These are phyloP conservation scores for Populus tomentosa DNA, from an alignment of 441 rosid genomes.

Conservation along the genomic window DNA sequence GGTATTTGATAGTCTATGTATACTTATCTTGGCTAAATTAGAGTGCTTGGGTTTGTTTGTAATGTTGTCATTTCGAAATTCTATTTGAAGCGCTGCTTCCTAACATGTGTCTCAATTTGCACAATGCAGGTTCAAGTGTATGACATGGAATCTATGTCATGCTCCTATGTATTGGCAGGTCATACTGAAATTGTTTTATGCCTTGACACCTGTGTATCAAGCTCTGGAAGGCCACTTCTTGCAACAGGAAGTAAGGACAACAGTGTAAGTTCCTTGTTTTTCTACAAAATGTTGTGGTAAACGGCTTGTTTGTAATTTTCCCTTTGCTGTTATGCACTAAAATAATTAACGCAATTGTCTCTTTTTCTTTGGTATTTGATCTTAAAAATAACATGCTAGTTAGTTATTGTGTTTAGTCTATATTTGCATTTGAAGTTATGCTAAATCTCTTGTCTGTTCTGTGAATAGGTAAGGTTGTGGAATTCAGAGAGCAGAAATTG, in stretches of 20 bases:
- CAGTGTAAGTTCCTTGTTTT: constrained; percentile 48
- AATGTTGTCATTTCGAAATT: background rate
- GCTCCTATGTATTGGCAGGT: constrained; percentile 86
- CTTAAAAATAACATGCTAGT: background rate
- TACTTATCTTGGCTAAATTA: background rate
- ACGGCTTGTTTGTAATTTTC: background rate
- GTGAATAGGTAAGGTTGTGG: constrained; percentile 83
- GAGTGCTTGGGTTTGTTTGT: constrained; percentile 7
- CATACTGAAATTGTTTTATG: constrained; percentile 79
- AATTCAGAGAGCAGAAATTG: constrained; percentile 62
- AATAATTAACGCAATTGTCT: background rate
- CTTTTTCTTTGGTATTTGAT: background rate
- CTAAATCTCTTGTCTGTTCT: constrained; percentile 11
- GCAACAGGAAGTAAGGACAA: constrained; percentile 94
- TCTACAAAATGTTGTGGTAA: constrained; percentile 7
- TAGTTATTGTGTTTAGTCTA: background rate
- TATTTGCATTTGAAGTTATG: background rate
- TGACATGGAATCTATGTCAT: constrained; percentile 85
- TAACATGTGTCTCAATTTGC: constrained; percentile 15
- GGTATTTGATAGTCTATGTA: background rate
- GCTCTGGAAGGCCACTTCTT: constrained; percentile 54
- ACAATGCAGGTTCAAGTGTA: constrained; percentile 81
- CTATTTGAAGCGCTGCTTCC: constrained; percentile 12
- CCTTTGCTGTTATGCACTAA: background rate
- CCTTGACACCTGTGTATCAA: constrained; percentile 73